These are phyloP conservation scores for Paramarasmius palmivorus DNA, from an alignment of 1,284 basidiomycete species.

Conservation along the genomic window DNA sequence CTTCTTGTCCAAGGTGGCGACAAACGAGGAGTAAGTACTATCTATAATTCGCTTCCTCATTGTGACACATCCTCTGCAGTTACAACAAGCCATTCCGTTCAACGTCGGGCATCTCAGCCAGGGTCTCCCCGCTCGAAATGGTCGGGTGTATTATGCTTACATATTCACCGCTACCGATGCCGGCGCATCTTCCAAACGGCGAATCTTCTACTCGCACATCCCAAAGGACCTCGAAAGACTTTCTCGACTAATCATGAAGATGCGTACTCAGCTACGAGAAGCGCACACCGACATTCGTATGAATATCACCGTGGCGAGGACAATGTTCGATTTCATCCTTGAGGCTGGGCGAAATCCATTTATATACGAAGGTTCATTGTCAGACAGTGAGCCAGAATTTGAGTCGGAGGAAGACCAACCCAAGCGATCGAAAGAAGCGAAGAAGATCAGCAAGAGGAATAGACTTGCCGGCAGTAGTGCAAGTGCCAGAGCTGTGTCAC, in stretches of 20 bases:
- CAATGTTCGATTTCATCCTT: not conserved
- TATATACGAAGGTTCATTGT: too few species aligned
- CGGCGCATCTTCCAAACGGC: not conserved
- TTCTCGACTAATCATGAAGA: not conserved
- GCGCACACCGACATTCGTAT: not conserved
- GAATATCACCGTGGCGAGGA: not conserved
- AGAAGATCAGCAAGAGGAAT: too few species aligned
- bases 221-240: not conserved
- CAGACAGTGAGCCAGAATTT: too few species aligned
- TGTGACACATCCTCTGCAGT: not conserved
- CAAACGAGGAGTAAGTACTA: not conserved
- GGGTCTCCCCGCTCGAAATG: conserved; percentile 2
- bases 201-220: not conserved
- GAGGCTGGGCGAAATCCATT: not conserved
- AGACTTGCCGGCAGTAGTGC: too few species aligned
- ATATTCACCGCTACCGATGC: not conserved
- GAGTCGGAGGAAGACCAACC: too few species aligned
- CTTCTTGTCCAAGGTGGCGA: not conserved
- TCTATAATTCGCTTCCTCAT: not conserved
- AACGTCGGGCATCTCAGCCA: not conserved
- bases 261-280: not conserved
- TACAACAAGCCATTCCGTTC: not conserved
- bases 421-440: too few species aligned
- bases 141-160: not conserved
- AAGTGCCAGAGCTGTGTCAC: too few species aligned